These are phyloP conservation scores for Caloboletus firmus DNA, from an alignment of 1,284 basidiomycete species.

Conservation along the genomic window DNA sequence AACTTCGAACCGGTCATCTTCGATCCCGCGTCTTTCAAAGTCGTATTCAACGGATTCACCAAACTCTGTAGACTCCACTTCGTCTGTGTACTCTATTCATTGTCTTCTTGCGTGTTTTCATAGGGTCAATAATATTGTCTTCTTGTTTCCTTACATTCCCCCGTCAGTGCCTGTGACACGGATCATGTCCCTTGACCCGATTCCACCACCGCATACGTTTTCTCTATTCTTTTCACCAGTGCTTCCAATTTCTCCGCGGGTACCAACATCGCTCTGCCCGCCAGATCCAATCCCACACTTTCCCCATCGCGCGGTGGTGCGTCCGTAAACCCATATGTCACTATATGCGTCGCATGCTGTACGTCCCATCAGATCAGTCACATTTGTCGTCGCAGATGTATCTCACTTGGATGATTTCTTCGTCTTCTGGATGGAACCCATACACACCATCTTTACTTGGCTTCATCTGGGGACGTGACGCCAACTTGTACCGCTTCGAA, in stretches of 20 bases:
- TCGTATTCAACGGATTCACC: too few species aligned
- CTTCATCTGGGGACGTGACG: slow-evolving; percentile 1
- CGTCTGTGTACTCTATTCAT: too few species aligned
- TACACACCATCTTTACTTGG: slow-evolving; percentile 54
- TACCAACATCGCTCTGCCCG: slow-evolving; percentile 76
- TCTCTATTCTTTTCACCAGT: slow-evolving; percentile 41
- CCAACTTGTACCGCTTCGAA: slow-evolving; percentile 27
- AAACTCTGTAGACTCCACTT: too few species aligned
- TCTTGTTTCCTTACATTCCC: too few species aligned
- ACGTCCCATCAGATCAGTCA: background rate
- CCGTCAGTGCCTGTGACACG: too few species aligned
- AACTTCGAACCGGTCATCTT: too few species aligned
- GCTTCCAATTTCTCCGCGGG: slow-evolving; percentile 43
- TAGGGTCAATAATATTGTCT: too few species aligned
- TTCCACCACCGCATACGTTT: slow-evolving; percentile 31
- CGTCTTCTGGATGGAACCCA: slow-evolving; percentile 87
- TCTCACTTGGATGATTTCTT: slow-evolving; percentile 63
- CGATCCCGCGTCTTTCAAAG: too few species aligned
- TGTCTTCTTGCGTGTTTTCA: too few species aligned
- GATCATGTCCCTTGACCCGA: too few species aligned
- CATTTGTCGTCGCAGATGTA: background rate
- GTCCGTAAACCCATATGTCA: slow-evolving; percentile 68
- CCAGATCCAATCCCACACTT: slow-evolving; percentile 78
- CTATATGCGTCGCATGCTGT: slow-evolving; percentile 59
- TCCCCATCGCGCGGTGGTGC: slow-evolving; percentile 61